These are phyloP conservation scores for Lobulomyces angularis DNA, from an alignment of 192 early-diverging fungal species.

Conservation along the genomic window DNA sequence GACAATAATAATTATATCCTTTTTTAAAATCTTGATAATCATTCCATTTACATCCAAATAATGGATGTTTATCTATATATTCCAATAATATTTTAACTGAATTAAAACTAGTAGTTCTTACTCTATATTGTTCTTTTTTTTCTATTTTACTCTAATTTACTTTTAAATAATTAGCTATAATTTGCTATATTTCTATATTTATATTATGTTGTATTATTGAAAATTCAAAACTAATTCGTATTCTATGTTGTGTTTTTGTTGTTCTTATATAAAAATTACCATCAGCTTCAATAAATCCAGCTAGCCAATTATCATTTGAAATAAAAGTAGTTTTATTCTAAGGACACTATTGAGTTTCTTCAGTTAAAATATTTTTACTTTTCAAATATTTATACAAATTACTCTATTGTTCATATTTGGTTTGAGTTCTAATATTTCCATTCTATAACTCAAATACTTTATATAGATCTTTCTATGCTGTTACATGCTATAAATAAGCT, in stretches of 20 bases:
- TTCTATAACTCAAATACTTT: constrained; percentile 26
- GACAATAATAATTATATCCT: constrained; percentile 24
- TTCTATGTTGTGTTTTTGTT: no score
- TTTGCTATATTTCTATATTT: constrained; percentile 20
- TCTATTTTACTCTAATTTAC: constrained; percentile 25
- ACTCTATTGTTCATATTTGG: constrained; percentile 25
- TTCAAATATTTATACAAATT: no score
- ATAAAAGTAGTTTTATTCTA: constrained; percentile 24
- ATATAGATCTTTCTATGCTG: constrained; percentile 26
- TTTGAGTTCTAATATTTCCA: constrained; percentile 37
- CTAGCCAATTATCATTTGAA: constrained; percentile 30
- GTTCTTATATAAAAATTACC: constrained; percentile 36
- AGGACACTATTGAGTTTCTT: constrained; percentile 28
- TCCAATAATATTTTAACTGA: constrained; percentile 24
- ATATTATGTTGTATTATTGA: constrained; percentile 27
- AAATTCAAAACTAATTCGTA: no score
- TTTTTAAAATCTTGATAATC: constrained; percentile 24
- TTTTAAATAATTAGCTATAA: no score
- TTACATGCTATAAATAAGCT: constrained; percentile 26
- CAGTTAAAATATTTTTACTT: no score
- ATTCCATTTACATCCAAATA: constrained; percentile 22
- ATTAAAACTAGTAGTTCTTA: constrained; percentile 27
- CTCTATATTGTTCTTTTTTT: constrained; percentile 24
- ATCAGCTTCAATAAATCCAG: constrained; percentile 33
- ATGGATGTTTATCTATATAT: constrained; percentile 21